Percentiles rank a stretch among this genome's conserved stretches.
phyloP scores from a whole-genome alignment of 2,329 filamentous ascomycete species.

The Bipolaris oryzae region DNA sequence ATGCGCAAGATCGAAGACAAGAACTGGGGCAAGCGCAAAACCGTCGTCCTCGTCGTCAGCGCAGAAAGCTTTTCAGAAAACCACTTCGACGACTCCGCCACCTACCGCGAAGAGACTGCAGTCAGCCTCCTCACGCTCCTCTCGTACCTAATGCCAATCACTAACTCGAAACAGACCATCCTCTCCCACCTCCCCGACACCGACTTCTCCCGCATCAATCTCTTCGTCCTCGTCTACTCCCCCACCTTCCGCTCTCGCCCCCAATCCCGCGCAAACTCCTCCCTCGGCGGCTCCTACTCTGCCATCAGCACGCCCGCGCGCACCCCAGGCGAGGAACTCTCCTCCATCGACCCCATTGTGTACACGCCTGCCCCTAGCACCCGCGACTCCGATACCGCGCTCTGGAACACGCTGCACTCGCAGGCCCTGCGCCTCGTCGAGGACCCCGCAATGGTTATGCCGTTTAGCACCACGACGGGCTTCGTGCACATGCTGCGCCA shows the following conservation, averaged over 20 bases:
- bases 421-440: slow-evolving; percentile 82
- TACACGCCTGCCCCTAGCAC: slow-evolving; percentile 46
- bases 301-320: slow-evolving; percentile 76
- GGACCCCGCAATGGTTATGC: slow-evolving; percentile 83
- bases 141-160: slow-evolving; percentile 21
- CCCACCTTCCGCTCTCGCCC: slow-evolving; percentile 74
- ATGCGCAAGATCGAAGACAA: slow-evolving; percentile 27
- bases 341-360: slow-evolving; percentile 49
- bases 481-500: slow-evolving; percentile 87
- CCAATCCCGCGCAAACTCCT: slow-evolving; percentile 40
- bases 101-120: slow-evolving; percentile 73
- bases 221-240: slow-evolving; percentile 90
- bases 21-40: slow-evolving; percentile 59
- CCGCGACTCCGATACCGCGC: slow-evolving; percentile 52
- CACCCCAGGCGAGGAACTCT: slow-evolving; percentile 66
- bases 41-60: slow-evolving; percentile 86
- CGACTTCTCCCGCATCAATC: slow-evolving; percentile 73
- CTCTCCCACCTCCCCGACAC: slow-evolving; percentile 85
- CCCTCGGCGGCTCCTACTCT: slow-evolving; percentile 82
- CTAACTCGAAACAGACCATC: slow-evolving; percentile 59
- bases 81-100: slow-evolving; percentile 61
- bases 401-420: slow-evolving; percentile 79
- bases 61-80: slow-evolving; percentile 70
- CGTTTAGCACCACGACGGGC: slow-evolving; percentile 82
- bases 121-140: slow-evolving; percentile 61